Conservation (phyloP, 2,329 filamentous ascomycete genomes). For the Microcyclospora tardicrescens region DNA sequence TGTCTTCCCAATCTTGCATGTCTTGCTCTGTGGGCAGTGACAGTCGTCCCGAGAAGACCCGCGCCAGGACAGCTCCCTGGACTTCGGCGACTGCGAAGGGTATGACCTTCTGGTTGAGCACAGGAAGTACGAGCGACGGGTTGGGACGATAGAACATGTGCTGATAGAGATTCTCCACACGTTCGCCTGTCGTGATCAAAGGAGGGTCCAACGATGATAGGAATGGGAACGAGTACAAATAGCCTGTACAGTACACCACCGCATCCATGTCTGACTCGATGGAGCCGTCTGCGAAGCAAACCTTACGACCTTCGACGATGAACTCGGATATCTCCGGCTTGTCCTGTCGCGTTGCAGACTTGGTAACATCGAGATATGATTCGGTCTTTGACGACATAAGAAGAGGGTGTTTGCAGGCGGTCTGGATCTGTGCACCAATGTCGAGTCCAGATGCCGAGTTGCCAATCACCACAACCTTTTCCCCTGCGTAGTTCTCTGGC, state of each 20-base stretch:
- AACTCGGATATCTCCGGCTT: conserved; percentile 42
- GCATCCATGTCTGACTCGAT: conserved; percentile 58
- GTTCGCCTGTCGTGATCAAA: conserved; percentile 54
- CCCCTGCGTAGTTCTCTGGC: conserved; percentile 47
- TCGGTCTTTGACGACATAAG: conserved; percentile 48
- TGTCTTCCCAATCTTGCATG: conserved; percentile 58
- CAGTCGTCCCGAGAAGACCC: conserved; percentile 62
- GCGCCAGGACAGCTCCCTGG: conserved; percentile 63
- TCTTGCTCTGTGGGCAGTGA: conserved; percentile 46
- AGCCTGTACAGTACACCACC: conserved; percentile 80
- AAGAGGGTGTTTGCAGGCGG: conserved; percentile 46
- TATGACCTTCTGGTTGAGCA: conserved; percentile 69
- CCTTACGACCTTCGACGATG: conserved; percentile 43
- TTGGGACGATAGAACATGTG: conserved; percentile 65
- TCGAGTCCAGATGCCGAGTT: conserved; percentile 77
- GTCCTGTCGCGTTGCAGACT: conserved; percentile 42
- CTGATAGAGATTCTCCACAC: conserved; percentile 60
- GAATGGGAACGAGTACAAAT: conserved; percentile 75
- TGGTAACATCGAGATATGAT: conserved; percentile 30
- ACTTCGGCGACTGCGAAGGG: conserved; percentile 72
- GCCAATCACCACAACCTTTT: conserved; percentile 70
- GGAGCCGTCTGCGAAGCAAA: conserved; percentile 54
- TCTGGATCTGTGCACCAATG: conserved; percentile 62
- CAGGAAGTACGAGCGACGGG: conserved; percentile 66
- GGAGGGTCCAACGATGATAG: conserved; percentile 37